Evolutionary conservation across 345 rosid genomes (phyloP).

Genomic region (Camelina hispida): DNA sequence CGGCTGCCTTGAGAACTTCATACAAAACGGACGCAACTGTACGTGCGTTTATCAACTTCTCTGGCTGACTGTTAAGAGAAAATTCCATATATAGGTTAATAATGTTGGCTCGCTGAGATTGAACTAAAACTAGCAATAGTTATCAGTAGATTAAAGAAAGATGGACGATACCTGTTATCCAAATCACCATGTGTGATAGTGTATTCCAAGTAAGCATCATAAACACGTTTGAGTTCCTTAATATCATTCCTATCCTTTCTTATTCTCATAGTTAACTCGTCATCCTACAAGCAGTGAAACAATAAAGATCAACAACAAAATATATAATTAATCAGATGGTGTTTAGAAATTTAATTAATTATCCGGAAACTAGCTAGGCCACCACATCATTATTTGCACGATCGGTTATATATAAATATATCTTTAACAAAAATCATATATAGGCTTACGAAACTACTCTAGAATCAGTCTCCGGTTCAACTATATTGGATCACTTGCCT

Average conservation of each 20-base stretch:
- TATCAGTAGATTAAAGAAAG: not conserved
- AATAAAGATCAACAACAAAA: conserved; percentile 22
- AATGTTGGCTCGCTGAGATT: conserved; percentile 21
- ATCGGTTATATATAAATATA: not conserved
- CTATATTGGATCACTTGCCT: conserved; percentile 42
- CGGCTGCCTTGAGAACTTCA: conserved; percentile 59
- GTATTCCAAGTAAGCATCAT: conserved; percentile 58
- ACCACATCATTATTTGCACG: not conserved
- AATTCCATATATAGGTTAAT: conserved; percentile 3
- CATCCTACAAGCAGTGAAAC: conserved; percentile 63
- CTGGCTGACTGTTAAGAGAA: conserved; percentile 46
- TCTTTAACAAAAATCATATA: not conserved
- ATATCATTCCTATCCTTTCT: conserved; percentile 58
- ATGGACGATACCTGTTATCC: conserved; percentile 52
- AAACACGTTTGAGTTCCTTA: conserved; percentile 79
- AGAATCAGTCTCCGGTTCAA: not conserved
- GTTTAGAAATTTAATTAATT: not conserved
- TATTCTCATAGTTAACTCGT: conserved; percentile 47
- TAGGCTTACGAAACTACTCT: not conserved
- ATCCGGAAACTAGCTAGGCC: not conserved
- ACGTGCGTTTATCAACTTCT: conserved; percentile 60
- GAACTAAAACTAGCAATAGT: not conserved
- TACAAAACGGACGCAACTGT: conserved; percentile 68
- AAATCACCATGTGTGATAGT: conserved; percentile 55
- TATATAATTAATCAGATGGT: not conserved